A percentile compares a stretch with the other conserved stretches of the same genome.
These are phyloP conservation scores for Corymbia calophylla DNA, from an alignment of 441 rosid genomes.

Conservation along the genomic window DNA sequence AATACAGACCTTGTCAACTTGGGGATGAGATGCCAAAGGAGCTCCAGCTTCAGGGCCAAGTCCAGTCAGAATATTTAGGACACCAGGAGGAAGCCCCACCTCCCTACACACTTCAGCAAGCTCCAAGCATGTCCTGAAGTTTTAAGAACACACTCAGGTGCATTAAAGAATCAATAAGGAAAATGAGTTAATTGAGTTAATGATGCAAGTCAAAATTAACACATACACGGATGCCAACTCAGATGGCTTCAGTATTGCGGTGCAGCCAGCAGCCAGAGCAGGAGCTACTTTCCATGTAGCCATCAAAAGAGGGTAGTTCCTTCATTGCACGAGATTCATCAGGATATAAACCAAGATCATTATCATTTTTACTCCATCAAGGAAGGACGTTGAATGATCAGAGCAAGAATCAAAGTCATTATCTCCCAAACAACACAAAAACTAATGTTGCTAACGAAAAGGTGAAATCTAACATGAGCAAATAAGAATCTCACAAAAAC, in stretches of 20 bases:
- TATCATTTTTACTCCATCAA: background rate
- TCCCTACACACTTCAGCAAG: conserved; percentile 86
- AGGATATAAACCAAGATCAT: background rate
- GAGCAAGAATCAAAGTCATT: background rate
- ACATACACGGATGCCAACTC: conserved; percentile 86
- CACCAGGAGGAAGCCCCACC: conserved; percentile 95
- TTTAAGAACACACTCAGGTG: background rate
- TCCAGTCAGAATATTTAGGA: conserved; percentile 88
- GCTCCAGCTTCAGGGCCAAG: conserved; percentile 98
- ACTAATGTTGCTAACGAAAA: background rate
- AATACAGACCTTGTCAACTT: conserved; percentile 80
- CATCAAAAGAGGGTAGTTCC: conserved; percentile 97
- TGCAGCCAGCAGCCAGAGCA: conserved; percentile 96
- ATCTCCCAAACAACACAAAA: background rate
- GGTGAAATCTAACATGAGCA: background rate
- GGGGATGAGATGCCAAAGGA: conserved; percentile 87
- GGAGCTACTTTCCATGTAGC: conserved; percentile 99
- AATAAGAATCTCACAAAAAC: background rate
- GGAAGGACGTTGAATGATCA: background rate
- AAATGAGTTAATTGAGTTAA: background rate
- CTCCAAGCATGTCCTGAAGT: conserved; percentile 94
- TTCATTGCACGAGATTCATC: conserved; percentile 27
- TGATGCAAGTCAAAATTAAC: background rate
- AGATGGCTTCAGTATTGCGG: conserved; percentile 92
- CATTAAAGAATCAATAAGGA: conserved; percentile 2